Evolutionary conservation across 2,329 filamentous ascomycete genomes (phyloP), one percentile per base, ranked within the genome.

Genomic region (Cladophialophora yegresii): DNA sequence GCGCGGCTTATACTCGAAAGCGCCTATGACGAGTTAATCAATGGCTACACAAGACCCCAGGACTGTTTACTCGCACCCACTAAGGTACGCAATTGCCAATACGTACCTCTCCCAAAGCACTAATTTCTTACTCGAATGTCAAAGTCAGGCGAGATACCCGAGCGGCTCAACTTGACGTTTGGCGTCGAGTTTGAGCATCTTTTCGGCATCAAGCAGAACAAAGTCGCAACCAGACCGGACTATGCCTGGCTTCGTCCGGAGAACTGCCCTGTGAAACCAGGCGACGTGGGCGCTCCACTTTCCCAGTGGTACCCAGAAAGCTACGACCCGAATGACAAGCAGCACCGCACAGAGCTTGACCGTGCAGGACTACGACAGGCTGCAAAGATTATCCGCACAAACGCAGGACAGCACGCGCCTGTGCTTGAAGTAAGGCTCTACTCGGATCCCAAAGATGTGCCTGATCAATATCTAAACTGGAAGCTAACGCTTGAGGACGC

Each of bases 141-240:
- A 12, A 12, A 12, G 12, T 20, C 55, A 9, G 30, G 26, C 7
- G 30, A 32, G 13, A 8, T 23, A 30, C 12, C 26, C 36, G 20
- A 13, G 7, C 9, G 9, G n/a, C 40, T 49, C n/a, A 30, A 43
- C 1, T 40, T 58, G 23, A 58, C 55, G 16, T 58, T 58, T 45
- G 55, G 40, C 22, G 22, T 58, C 22, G 55, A 58, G 32, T 33
- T 58, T 16, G 55, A 58, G 30, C 43, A 58, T 30, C 22, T 49
- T 32, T 58, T 58, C 20, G 55, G 55, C 30, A 23, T 58, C 43
- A 49, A 58, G n/a, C 26, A 49, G 43, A 23, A 49, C 22, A 16
- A 32, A 28, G 26, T 58, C 23, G 16, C 23, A 20, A 7, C 13
- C 10, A 23, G 30, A 26, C 40, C 40, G 20, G 55, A 9, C 8